Conservation (phyloP, 2,329 filamentous ascomycete species). For the Colletotrichum tropicale region DNA sequence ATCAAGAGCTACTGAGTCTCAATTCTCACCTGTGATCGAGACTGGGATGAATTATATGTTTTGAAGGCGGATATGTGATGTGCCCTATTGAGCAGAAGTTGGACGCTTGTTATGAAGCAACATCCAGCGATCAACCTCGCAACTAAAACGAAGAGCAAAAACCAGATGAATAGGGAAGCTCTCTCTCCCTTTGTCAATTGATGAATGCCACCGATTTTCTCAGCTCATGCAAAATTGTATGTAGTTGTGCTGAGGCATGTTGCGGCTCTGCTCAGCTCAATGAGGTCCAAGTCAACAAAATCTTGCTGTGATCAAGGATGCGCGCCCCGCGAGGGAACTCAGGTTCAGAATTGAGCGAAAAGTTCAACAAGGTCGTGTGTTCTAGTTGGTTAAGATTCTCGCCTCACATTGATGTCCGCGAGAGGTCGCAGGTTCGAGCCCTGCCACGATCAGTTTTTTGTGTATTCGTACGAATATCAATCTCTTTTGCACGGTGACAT, state of each 20-base stretch:
- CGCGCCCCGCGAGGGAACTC: not conserved
- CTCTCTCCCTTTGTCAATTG: not conserved
- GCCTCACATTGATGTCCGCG: constrained; percentile 9
- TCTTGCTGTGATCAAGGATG: not conserved
- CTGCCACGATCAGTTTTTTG: constrained; percentile 15
- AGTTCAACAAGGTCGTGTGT: not conserved
- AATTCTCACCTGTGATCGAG: not conserved
- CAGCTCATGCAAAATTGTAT: not conserved
- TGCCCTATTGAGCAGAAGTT: not conserved
- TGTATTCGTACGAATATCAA: not conserved
- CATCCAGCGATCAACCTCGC: not conserved
- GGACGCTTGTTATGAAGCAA: not conserved
- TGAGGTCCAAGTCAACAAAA: not conserved
- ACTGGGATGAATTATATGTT: not conserved
- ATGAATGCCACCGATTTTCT: not conserved
- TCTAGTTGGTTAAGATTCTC: constrained; percentile 22
- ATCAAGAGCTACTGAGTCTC: not conserved
- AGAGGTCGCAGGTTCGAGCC: constrained; percentile 23
- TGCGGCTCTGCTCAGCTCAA: not conserved
- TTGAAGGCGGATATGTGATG: not conserved
- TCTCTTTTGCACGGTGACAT: not conserved
- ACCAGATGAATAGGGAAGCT: not conserved
- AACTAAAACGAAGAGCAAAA: not conserved
- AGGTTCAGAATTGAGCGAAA: fast-evolving
- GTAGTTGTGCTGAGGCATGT: not conserved